These are phyloP conservation scores for Abelmoschus esculentus DNA, from an alignment of 345 rosid species.

Conservation along the genomic window DNA sequence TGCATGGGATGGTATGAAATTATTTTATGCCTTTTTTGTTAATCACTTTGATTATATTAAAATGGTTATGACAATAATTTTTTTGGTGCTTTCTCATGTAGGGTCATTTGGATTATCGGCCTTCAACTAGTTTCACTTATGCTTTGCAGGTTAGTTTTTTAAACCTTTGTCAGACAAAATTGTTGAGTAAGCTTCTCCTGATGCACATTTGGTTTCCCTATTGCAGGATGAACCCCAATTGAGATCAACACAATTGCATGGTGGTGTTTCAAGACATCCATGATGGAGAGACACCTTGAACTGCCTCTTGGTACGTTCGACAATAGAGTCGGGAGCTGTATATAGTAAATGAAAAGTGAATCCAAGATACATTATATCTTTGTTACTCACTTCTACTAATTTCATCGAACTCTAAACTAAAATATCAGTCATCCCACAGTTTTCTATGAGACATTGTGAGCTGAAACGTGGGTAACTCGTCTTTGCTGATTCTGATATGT, in stretches of 20 bases:
- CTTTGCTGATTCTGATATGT: not conserved
- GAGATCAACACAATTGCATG: conserved; percentile 51
- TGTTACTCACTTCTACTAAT: not conserved
- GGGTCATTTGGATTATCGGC: conserved; percentile 58
- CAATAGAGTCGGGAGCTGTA: not conserved
- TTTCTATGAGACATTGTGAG: not conserved
- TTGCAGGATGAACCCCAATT: conserved; percentile 50
- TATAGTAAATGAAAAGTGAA: not conserved
- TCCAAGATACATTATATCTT: not conserved
- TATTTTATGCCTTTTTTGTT: not conserved
- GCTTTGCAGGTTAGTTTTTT: conserved; percentile 40
- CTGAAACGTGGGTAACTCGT: not conserved
- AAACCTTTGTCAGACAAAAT: not conserved
- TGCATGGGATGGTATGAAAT: conserved; percentile 44
- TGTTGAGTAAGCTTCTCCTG: not conserved
- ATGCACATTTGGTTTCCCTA: not conserved
- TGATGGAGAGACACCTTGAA: conserved; percentile 1
- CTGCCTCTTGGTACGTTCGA: not conserved
- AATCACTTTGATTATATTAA: not conserved
- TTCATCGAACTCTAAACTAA: not conserved
- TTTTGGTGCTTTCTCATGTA: conserved; percentile 3
- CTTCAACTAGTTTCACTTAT: conserved; percentile 44
- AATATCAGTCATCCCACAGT: not conserved
- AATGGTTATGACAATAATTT: not conserved
- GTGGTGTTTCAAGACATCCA: conserved; percentile 46